Evolutionary conservation across 768 basidiomycete genomes (phyloP).

Genomic region (Cubamyces lactineus): DNA sequence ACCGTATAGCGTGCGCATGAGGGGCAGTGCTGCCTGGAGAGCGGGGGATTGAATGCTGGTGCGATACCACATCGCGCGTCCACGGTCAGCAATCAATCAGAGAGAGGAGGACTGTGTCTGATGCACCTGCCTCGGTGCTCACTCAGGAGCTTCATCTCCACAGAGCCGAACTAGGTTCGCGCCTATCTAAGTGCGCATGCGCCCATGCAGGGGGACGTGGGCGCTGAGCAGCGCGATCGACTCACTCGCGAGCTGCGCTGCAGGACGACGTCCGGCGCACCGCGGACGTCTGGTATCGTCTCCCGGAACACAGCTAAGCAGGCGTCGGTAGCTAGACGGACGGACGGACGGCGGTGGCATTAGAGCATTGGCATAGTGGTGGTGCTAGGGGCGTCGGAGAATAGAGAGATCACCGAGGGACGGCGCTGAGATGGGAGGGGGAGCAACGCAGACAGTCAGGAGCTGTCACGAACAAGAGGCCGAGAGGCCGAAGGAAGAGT

Average conservation of each 20-base stretch:
- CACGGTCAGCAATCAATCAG: conserved; percentile 11
- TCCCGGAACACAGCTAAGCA: too few species aligned
- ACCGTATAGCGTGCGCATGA: too few species aligned
- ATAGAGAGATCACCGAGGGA: conserved; percentile 23
- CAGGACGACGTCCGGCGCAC: background rate
- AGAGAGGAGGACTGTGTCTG: conserved; percentile 7
- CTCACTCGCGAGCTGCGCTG: background rate
- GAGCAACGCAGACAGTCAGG: background rate
- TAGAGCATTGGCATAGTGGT: background rate
- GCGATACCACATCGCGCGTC: background rate
- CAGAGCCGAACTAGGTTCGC: conserved; percentile 8
- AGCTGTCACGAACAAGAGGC: background rate
- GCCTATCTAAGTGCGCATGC: background rate
- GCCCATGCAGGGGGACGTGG: too few species aligned
- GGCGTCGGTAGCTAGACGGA: too few species aligned
- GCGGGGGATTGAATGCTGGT: too few species aligned
- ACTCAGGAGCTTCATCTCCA: conserved; percentile 2
- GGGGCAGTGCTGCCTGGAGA: too few species aligned
- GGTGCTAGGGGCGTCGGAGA: conserved; percentile 12
- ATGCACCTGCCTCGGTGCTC: background rate
- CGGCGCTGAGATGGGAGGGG: background rate
- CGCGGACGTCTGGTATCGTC: too few species aligned
- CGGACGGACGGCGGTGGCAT: too few species aligned
- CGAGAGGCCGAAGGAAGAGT: background rate
- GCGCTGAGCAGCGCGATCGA: too few species aligned